Conservation (phyloP, 768 basidiomycete genomes). For the Myochromella boudieri region DNA sequence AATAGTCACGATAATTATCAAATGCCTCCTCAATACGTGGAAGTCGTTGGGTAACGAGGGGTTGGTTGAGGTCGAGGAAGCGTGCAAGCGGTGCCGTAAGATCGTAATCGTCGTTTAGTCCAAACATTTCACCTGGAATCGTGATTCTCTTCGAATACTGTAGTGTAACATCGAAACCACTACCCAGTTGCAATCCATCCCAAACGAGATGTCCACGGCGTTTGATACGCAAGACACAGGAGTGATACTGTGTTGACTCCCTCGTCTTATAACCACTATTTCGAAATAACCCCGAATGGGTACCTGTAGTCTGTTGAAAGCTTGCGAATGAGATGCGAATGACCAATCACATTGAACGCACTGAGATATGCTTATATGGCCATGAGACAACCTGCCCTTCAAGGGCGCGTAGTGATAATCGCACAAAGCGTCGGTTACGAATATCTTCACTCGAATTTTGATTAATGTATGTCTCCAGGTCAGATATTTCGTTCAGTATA, state of each 20-base stretch:
- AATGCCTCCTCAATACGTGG: slow-evolving; percentile 46
- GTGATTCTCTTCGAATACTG: slow-evolving; percentile 52
- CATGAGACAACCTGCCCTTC: slow-evolving; percentile 62
- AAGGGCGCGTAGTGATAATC: slow-evolving; percentile 62
- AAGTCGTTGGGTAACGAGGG: slow-evolving; percentile 43
- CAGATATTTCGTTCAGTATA: slow-evolving; percentile 43
- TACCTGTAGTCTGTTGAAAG: slow-evolving; percentile 53
- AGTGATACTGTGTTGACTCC: slow-evolving; percentile 43
- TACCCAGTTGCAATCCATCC: slow-evolving; percentile 58
- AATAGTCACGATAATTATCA: slow-evolving; percentile 49
- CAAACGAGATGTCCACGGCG: slow-evolving; percentile 51
- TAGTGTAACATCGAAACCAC: slow-evolving; percentile 66
- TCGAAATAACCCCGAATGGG: slow-evolving; percentile 40
- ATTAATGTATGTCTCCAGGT: slow-evolving; percentile 57
- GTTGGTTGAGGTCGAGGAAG: slow-evolving; percentile 59
- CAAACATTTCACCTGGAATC: slow-evolving; percentile 52
- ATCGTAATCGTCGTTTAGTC: slow-evolving; percentile 65
- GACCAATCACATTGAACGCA: slow-evolving; percentile 29
- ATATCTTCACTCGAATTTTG: slow-evolving; percentile 60
- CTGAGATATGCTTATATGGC: slow-evolving; percentile 62
- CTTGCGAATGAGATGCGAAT: slow-evolving; percentile 2
- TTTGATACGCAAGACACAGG: slow-evolving; percentile 49
- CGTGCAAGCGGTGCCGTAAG: slow-evolving; percentile 61
- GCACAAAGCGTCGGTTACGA: slow-evolving; percentile 50
- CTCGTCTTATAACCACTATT: slow-evolving; percentile 51